Conservation (phyloP, 495 filamentous ascomycete species). For the Melanomma pulvis-pyrius region DNA sequence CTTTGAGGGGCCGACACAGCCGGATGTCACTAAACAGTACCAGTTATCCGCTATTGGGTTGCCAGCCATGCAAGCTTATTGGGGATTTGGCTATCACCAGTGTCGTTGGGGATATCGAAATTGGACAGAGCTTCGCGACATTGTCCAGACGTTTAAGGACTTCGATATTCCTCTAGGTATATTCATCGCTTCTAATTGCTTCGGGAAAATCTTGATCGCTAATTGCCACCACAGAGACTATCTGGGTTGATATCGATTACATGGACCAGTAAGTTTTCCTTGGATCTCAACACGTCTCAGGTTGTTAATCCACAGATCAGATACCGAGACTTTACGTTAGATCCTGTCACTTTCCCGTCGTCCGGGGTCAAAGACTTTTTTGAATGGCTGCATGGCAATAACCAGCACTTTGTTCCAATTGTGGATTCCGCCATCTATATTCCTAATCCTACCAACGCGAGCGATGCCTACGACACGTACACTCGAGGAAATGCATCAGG, state of each 20-base stretch:
- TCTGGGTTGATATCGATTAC: conserved; percentile 59
- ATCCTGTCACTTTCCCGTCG: conserved; percentile 54
- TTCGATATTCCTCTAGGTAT: conserved; percentile 58
- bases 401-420: conserved; percentile 79
- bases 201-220: too few species aligned
- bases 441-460: conserved; percentile 70
- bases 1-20: conserved; percentile 61
- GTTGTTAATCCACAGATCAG: neutral
- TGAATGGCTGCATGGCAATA: conserved; percentile 61
- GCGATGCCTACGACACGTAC: conserved; percentile 71
- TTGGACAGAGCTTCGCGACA: conserved; percentile 57
- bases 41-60: conserved; percentile 59
- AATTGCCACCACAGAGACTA: conserved; percentile 52
- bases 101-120: conserved; percentile 68
- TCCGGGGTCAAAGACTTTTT: conserved; percentile 63
- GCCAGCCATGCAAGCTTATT: conserved; percentile 59
- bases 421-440: conserved; percentile 83
- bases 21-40: conserved; percentile 61
- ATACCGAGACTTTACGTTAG: conserved; percentile 61
- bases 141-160: conserved; percentile 61
- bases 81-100: conserved; percentile 65
- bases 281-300: neutral
- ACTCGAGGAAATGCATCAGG: conserved; percentile 65
- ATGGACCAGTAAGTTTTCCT: conserved; percentile 52
- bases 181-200: neutral